Evolutionary conservation across 148 eudicot genomes (phyloP).

Genomic region (Suaeda aralocaspica): DNA sequence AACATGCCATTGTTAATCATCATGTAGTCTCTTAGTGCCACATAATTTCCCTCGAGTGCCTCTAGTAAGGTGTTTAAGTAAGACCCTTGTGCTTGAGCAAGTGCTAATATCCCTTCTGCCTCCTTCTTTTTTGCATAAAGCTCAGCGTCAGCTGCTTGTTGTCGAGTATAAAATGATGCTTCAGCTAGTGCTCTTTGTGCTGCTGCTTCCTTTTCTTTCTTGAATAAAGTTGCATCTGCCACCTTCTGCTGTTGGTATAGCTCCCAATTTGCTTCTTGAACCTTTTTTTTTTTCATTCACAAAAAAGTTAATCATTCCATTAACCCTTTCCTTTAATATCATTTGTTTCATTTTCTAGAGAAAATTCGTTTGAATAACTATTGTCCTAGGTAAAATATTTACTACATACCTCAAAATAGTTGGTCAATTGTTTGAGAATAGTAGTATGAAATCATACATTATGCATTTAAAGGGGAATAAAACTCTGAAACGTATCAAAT

Average conservation of each 20-base stretch:
- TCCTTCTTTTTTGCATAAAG: slow-evolving; percentile 38
- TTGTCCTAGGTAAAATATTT: too few species aligned
- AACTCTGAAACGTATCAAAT: too few species aligned
- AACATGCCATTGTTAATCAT: slow-evolving; percentile 8
- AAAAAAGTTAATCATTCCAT: background rate
- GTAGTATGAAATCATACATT: too few species aligned
- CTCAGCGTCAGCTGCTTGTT: slow-evolving; percentile 24
- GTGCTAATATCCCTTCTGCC: slow-evolving; percentile 34
- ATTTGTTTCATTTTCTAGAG: too few species aligned
- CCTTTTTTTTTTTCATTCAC: slow-evolving; percentile 19
- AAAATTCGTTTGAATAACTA: background rate
- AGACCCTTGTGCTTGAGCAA: slow-evolving; percentile 38
- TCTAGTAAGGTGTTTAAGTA: slow-evolving; percentile 23
- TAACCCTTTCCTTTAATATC: background rate
- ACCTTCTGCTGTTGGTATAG: slow-evolving; percentile 32
- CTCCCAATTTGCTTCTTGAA: slow-evolving; percentile 37
- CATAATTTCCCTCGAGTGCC: slow-evolving; percentile 23
- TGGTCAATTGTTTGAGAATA: too few species aligned
- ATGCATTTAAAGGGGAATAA: too few species aligned
- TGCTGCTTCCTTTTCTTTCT: slow-evolving; percentile 30
- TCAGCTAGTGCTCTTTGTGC: slow-evolving; percentile 35
- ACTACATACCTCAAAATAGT: too few species aligned
- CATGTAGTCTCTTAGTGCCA: slow-evolving; percentile 23
- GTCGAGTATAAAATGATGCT: slow-evolving; percentile 1
- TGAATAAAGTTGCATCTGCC: slow-evolving; percentile 33